phyloP scores from a whole-genome alignment of 1,284 basidiomycete genomes.

The Hortiboletus rubellus region DNA sequence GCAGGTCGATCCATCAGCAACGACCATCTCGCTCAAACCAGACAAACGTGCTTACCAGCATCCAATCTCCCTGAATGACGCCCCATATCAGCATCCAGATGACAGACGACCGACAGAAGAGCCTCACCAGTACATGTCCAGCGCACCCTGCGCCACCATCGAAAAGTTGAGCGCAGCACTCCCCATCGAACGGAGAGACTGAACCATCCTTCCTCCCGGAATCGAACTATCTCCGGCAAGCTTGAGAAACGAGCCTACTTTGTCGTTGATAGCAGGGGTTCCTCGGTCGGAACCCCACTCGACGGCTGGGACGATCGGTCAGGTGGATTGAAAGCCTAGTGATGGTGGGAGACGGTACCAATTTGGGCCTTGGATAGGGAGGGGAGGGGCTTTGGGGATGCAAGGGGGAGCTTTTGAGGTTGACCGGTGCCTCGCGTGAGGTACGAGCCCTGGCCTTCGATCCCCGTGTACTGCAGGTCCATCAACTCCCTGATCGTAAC shows the following conservation, averaged over 20 bases:
- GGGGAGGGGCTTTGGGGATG: slow-evolving; percentile 64
- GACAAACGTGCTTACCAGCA: slow-evolving; percentile 56
- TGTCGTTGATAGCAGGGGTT: slow-evolving; percentile 57
- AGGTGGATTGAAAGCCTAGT: not conserved
- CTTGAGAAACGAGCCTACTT: slow-evolving; percentile 70
- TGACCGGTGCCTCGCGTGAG: slow-evolving; percentile 55
- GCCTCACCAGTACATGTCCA: slow-evolving; percentile 81
- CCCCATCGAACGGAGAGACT: slow-evolving; percentile 82
- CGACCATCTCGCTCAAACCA: not conserved
- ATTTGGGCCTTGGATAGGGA: slow-evolving; percentile 83
- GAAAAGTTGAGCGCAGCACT: slow-evolving; percentile 85
- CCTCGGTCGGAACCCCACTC: slow-evolving; percentile 92
- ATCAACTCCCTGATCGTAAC: not conserved
- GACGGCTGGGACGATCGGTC: slow-evolving; percentile 51
- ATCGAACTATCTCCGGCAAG: slow-evolving; percentile 78
- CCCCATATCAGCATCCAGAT: not conserved
- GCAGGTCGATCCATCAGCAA: slow-evolving; percentile 6
- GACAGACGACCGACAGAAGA: not conserved
- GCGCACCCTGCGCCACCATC: slow-evolving; percentile 79
- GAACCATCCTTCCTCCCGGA: slow-evolving; percentile 80
- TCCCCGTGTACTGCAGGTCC: slow-evolving; percentile 69
- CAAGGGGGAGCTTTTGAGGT: slow-evolving; percentile 73
- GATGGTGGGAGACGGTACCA: slow-evolving; percentile 37
- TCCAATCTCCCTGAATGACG: slow-evolving; percentile 76
- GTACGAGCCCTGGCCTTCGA: slow-evolving; percentile 79